Percentiles rank a stretch among this genome's conserved stretches.
phyloP scores from a whole-genome alignment of 495 filamentous ascomycete genomes.

The Neurospora discreta region DNA sequence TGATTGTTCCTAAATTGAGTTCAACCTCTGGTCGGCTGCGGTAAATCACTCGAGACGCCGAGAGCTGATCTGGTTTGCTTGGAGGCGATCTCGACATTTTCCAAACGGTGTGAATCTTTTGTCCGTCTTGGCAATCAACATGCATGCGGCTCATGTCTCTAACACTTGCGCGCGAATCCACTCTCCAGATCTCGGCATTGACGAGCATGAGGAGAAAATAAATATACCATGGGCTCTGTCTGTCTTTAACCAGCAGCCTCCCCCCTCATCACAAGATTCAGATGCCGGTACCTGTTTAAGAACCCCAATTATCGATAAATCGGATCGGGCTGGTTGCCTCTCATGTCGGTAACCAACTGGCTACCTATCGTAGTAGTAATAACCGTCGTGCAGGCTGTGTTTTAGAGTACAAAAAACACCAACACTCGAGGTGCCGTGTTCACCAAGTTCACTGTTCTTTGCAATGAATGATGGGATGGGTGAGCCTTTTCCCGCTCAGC shows the following conservation, averaged over 20 bases:
- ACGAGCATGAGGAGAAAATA: background rate
- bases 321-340: background rate
- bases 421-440: background rate
- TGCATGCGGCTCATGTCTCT: background rate
- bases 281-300: background rate
- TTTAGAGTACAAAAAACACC: background rate
- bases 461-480: background rate
- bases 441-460: background rate
- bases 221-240: background rate
- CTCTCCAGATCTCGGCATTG: background rate
- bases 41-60: background rate
- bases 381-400: background rate
- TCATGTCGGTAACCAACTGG: background rate
- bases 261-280: background rate
- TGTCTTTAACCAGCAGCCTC: background rate
- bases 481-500: background rate
- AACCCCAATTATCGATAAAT: background rate
- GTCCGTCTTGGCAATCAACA: background rate
- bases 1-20: background rate
- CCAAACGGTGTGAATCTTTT: background rate
- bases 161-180: background rate
- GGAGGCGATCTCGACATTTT: background rate
- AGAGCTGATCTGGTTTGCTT: background rate
- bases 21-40: background rate
- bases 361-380: background rate